Base-by-base conservation (phyloP, 306 rosid genomes). In the Cucurbita maxima region DNA sequence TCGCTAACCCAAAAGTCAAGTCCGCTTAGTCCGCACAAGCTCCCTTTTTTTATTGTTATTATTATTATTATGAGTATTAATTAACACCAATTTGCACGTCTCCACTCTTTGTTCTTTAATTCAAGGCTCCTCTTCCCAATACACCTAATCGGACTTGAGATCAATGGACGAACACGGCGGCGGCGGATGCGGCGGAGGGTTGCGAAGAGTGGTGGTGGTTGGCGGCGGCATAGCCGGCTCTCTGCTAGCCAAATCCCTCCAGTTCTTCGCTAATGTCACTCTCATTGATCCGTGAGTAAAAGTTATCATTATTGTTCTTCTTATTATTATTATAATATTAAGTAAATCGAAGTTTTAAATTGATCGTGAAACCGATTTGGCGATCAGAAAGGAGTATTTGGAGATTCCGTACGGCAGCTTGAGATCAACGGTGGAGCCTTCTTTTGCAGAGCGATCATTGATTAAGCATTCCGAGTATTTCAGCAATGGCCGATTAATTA, bases 151-250 rank as follows among this genome's bases (percentile, higher is more conserved):
- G 40, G 62, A 22, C 15, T 56, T 2, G 34, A 9, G 61, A 57
- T 47, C 71, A 7, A 63, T 63, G 71, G 71, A 63, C 34, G 22
- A 1, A 40, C 51, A 40, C 6, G 36, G 25, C 2, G 34, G 34
- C 6, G 36, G 25, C 2, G 30, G 30, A 25, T 1, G 30, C 30
- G 2, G 30, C 30, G 34, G 34, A 30, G 34, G 34, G 34, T 51
- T 63, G 19, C 79, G 78, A 19, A 83, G 86, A 60, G 88, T 89
- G 81, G 95, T 82, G 66, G 79, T 92, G 58, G 9, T 89, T 1
- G 96, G 96, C 16, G 97, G 95, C 0, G 97, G 98, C 16, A 75
- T 89, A 3, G 95, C 89, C 9, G 98, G 98, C 56, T 86, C 96
- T 7, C 61, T 79, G 50, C 25, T 85, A 0, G 88, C 96, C 50